Evolutionary conservation across 1,284 basidiomycete species (phyloP), one percentile per base, ranked within the genome.

Genomic region (Xanthoconium separans): DNA sequence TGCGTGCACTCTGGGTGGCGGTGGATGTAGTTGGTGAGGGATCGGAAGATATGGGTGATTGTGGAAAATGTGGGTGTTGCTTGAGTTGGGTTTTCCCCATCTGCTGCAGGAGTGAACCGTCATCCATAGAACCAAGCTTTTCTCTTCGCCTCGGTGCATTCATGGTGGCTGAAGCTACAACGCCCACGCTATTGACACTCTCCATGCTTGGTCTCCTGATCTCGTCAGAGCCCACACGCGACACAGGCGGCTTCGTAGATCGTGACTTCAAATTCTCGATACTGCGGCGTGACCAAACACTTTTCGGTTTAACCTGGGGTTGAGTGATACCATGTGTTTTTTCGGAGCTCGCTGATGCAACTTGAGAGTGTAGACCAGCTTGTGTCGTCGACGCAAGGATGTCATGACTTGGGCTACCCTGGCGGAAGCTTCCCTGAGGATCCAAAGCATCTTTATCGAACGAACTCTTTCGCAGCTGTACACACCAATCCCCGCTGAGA

Each of bases 401-500:
- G 36, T 79, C 78, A 49, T 74, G 74, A 43, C 73, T 75, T 15
- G 78, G 80, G 57, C 79, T 72, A 48, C 69, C 60, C 50, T 69
- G 64, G 50, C 71, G 69, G 50, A 60, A 55, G 51, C 44, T 48
- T 44, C 64, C 63, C 41, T 66, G 64, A 43, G 65, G 58, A 52
- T 64, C 58, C 49, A 70, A 60, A 50, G 65, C 51, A 53, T 69
- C 64, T 47, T 64, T 63, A 30, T 72, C 55, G 57, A 71, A 61
- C 12, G 68, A 53, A 6, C 68, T 58, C 60, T 74, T 80, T 57
- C 76, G 77, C 48, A 84, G 71, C 40, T 87, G 80, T 4, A 86
- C 82, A 74, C 92, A 95, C 94, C 94, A 97, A 6, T 91, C 88
- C 5, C 90, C 93, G 9, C 77, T 74, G 24, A 98, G 79, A 71